Evolutionary conservation across 257 asterid genomes (phyloP), one percentile per base, ranked within the genome.

Genomic region (Paulownia fortunei): DNA sequence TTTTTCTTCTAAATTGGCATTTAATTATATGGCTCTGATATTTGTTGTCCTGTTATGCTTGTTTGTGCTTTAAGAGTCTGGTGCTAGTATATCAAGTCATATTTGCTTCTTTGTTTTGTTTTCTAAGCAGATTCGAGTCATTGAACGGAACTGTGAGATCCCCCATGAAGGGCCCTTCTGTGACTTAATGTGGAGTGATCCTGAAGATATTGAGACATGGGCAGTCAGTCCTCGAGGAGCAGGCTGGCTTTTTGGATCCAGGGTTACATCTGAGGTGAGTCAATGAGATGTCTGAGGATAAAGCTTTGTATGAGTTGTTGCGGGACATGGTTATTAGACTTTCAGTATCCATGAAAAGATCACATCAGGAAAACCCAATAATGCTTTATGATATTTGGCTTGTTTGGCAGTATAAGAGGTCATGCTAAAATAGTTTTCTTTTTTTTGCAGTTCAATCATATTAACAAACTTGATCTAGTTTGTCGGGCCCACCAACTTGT

Each of bases 161-260:
- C 99, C 99, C 59, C 98, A 96, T 82, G 99, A 96, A 87, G 99
- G 99, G 76, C 98, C 99, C 41, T 93, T 96, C 87, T 96, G 99
- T 76, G 99, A 96, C 87, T 92, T 96, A 51, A 96, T 96, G 99
- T 96, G 99, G 99, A 96, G 99, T 89, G 99, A 96, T 78, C 99
- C 99, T 42, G 99, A 96, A 88, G 99, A 96, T 80, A 96, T 96
- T 71, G 99, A 96, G 84, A 96, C 98, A 41, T 96, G 99, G 99
- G 97, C 99, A 32, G 99, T 96, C 42, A 96, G 99, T 82, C 99
- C 99, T 26, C 91, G 99, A 74, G 99, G 99, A 78, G 99, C 99
- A 71, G 99, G 99, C 71, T 96, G 99, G 99, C 97, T 96, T 67
- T 96, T 93, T 86, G 98, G 99, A 30, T 96, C 99, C 70, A 86